A percentile compares a stretch with the other conserved stretches of the same genome.
Conservation (phyloP, 768 basidiomycete genomes). For the Suillus sp. region DNA sequence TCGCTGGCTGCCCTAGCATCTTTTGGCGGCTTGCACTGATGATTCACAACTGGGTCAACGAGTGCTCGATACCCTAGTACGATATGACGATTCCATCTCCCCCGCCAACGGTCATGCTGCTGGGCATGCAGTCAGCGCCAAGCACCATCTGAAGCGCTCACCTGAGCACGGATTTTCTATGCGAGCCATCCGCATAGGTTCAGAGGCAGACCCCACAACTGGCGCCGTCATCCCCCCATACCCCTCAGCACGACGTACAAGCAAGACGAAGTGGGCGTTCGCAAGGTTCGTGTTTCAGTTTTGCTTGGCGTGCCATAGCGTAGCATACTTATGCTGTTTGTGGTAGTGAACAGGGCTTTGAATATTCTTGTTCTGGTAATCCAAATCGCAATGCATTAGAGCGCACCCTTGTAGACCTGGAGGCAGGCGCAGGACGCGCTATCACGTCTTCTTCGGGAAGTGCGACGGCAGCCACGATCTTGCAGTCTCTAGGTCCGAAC, state of each 20-base stretch:
- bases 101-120: not conserved
- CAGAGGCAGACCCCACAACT: slow-evolving; percentile 68
- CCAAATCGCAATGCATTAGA: slow-evolving; percentile 87
- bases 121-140: slow-evolving; percentile 13
- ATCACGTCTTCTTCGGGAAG: slow-evolving; percentile 87
- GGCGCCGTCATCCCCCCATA: slow-evolving; percentile 91
- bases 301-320: not conserved
- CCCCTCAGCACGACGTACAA: slow-evolving; percentile 92
- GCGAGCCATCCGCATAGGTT: slow-evolving; percentile 85
- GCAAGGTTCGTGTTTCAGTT: slow-evolving; percentile 53
- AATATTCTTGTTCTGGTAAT: slow-evolving; percentile 89
- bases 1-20: no score
- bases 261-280: slow-evolving; percentile 74
- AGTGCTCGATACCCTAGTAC: not conserved
- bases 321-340: not conserved
- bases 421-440: slow-evolving; percentile 69
- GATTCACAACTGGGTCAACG: no score
- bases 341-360: slow-evolving; percentile 62
- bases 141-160: slow-evolving; percentile 14
- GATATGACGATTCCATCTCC: slow-evolving; percentile 26
- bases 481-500: slow-evolving; percentile 71
- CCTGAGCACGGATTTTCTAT: slow-evolving; percentile 67
- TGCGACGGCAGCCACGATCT: slow-evolving; percentile 80
- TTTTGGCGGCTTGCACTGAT: no score
- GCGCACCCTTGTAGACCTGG: slow-evolving; percentile 72